Conservation (phyloP, 2,329 filamentous ascomycete species). For the Curvularia sp. region DNA sequence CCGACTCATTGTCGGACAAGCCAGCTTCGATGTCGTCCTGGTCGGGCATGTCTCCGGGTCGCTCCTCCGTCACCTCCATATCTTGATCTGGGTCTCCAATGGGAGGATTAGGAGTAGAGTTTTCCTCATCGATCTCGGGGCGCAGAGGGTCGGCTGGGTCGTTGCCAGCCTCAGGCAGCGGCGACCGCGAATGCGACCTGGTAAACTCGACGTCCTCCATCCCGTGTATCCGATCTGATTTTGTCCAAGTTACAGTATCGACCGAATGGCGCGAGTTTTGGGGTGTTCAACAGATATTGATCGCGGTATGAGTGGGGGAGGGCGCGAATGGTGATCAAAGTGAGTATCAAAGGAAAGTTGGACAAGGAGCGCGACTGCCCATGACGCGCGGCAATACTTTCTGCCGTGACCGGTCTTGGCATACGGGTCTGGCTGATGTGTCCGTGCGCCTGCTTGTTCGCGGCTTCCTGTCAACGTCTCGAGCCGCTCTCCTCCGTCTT, state of each 20-base stretch:
- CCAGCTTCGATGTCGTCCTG: constrained; percentile 51
- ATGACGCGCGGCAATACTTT: constrained; percentile 34
- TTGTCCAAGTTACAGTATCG: background rate
- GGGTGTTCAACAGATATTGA: background rate
- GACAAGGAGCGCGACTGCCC: constrained; percentile 30
- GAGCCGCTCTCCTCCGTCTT: constrained; percentile 8
- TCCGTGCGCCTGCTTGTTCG: constrained; percentile 11
- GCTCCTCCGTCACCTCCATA: constrained; percentile 54
- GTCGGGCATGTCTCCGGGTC: constrained; percentile 45
- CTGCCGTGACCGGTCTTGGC: constrained; percentile 26
- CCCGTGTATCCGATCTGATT: background rate
- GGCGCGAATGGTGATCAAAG: constrained; percentile 17
- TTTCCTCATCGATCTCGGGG: constrained; percentile 59
- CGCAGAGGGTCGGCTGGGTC: constrained; percentile 56
- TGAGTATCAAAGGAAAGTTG: constrained; percentile 20
- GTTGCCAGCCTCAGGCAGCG: constrained; percentile 56
- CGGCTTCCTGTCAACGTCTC: constrained; percentile 11
- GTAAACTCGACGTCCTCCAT: constrained; percentile 56
- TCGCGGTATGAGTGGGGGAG: constrained; percentile 7
- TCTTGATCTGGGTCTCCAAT: constrained; percentile 54
- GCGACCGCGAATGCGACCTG: constrained; percentile 49
- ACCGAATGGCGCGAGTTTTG: background rate
- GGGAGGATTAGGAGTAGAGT: constrained; percentile 55
- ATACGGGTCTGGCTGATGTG: background rate
- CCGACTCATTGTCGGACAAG: constrained; percentile 67